These are phyloP conservation scores for Phialocephala subalpina DNA, from an alignment of 2,329 filamentous ascomycete genomes.

Conservation along the genomic window DNA sequence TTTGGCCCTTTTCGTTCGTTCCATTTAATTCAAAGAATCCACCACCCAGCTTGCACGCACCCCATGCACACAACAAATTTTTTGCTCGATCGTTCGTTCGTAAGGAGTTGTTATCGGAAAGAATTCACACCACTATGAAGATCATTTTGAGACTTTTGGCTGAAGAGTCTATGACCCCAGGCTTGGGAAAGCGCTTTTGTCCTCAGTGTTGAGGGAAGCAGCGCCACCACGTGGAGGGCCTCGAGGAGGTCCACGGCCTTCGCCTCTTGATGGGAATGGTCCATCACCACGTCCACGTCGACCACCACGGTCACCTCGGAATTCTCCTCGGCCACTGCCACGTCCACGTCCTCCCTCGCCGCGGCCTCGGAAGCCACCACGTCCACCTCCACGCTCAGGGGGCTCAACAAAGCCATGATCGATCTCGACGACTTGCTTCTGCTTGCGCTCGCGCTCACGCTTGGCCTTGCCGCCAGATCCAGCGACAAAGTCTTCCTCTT, in stretches of 20 bases:
- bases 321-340: slow-evolving; percentile 47
- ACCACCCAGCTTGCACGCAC: slow-evolving; percentile 15
- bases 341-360: slow-evolving; percentile 61
- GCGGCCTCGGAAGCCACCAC: slow-evolving; percentile 51
- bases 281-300: slow-evolving; percentile 58
- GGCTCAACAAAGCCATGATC: slow-evolving; percentile 84
- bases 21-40: slow-evolving; percentile 23
- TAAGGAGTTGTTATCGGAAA: slow-evolving; percentile 26
- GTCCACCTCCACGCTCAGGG: slow-evolving; percentile 58
- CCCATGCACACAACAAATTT: slow-evolving; percentile 21
- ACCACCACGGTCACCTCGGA: slow-evolving; percentile 46
- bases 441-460: slow-evolving; percentile 89
- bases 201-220: slow-evolving; percentile 55
- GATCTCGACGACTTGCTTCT: slow-evolving; percentile 89
- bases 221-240: slow-evolving; percentile 49
- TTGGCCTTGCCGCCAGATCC: slow-evolving; percentile 77
- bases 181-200: slow-evolving; percentile 61
- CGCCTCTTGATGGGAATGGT: slow-evolving; percentile 59
- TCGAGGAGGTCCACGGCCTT: slow-evolving; percentile 50
- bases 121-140: slow-evolving; percentile 28
- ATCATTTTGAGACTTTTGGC: slow-evolving; percentile 30
- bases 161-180: slow-evolving; percentile 49
- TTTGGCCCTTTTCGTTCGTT: slow-evolving; percentile 17
- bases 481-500: slow-evolving; percentile 79
- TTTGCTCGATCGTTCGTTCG: slow-evolving; percentile 31